Evolutionary conservation across 371 early-diverging fungal genomes (phyloP), one percentile per base, ranked within the genome.

Genomic region (Apophysomyces variabilis): DNA sequence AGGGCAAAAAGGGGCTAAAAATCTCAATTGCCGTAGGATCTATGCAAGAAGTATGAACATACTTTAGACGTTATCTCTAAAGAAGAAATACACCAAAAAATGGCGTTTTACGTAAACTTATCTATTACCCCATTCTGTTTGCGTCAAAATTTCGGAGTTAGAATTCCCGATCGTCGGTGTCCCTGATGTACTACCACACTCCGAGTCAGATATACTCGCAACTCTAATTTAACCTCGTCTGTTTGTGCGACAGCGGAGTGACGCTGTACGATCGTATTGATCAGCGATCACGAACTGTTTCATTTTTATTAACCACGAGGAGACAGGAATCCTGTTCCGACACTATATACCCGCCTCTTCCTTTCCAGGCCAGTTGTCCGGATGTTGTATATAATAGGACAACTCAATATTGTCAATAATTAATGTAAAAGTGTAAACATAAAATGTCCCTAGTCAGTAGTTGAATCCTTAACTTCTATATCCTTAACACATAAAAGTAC

Each of bases 201-300:
- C 50, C 50, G 18, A 9, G 8, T 26, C 9, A 50, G 8, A 50
- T 9, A n/a, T 1, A 50, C 4, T 12, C 21, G 50, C 21, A 50
- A 50, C 50, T 2, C 50, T 50, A 50, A 50, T 50, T 18, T 50
- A 50, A 50, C 16, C 21, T 7, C 21, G 21, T 11, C 50, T 50
- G n/a, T 50, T 50, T 7, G 50, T 50, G 26, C 21, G 8, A 50
- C 50, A 18, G 50, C 50, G 50, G 50, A 50, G 21, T 50, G 7
- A n/a, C n/a, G 9, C 50, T 11, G 9, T 1, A 21, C 50, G 50
- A 50, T 50, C 50, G 11, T 2, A 50, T 26, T 50, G 50, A 50
- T 50, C 50, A 50, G 50, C 50, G 50, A 50, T 50, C 50, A 50
- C 8, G 13, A 46, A 50, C 50, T 26, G 9, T 50, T 18, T 50